Conservation (phyloP, 441 rosid species). For the Cnidoscolus chayamansa region DNA sequence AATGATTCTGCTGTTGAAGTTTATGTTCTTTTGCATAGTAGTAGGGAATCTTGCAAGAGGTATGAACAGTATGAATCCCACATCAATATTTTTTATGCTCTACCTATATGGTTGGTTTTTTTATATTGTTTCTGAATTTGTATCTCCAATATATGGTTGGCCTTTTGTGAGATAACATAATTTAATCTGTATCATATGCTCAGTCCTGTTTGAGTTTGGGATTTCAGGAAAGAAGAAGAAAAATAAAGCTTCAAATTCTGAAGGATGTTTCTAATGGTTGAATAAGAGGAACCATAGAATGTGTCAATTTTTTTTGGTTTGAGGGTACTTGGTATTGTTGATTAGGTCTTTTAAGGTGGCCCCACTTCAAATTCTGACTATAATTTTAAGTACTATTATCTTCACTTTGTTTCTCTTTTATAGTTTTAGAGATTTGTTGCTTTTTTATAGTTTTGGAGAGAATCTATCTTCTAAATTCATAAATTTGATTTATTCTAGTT, state of each 20-base stretch:
- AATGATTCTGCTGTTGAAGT: conserved; percentile 43
- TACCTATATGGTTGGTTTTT: neutral
- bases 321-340: neutral
- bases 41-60: conserved; percentile 49
- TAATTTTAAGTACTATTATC: neutral
- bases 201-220: neutral
- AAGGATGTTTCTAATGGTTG: neutral
- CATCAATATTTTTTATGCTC: conserved; percentile 13
- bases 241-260: neutral
- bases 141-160: neutral
- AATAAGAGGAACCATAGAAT: neutral
- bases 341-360: neutral
- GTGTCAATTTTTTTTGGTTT: neutral
- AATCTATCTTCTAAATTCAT: neutral
- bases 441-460: neutral
- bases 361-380: neutral
- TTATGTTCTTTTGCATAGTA: conserved; percentile 55
- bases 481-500: neutral
- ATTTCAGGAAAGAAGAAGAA: neutral
- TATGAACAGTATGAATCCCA: conserved; percentile 22
- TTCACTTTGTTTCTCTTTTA: neutral
- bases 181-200: neutral
- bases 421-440: too few relatives aligned
- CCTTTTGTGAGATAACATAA: neutral
- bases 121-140: conserved; percentile 2